phyloP scores from a whole-genome alignment of 2,329 filamentous ascomycete genomes.

The Ophiostoma ulmi region DNA sequence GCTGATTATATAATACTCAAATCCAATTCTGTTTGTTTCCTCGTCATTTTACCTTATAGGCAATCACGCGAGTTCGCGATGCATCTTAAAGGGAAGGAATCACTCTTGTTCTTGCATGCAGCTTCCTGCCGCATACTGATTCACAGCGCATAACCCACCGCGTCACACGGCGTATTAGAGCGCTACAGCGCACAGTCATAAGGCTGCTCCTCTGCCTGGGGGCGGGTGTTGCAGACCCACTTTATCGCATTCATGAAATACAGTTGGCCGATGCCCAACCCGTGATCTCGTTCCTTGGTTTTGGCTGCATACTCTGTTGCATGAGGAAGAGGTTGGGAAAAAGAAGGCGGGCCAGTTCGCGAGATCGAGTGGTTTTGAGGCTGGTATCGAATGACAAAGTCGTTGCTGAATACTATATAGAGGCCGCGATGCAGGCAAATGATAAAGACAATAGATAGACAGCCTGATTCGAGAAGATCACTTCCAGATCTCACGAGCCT shows the following conservation, averaged over 20 bases:
- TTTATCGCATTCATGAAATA: neutral
- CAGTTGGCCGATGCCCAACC: conserved; percentile 7
- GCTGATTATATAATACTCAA: neutral
- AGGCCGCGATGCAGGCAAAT: neutral
- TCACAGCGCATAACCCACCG: neutral
- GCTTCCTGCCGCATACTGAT: neutral
- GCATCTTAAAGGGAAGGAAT: neutral
- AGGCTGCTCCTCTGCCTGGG: neutral
- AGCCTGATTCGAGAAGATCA: neutral
- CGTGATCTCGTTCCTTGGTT: neutral
- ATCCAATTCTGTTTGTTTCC: neutral
- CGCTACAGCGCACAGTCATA: neutral
- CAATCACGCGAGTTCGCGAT: neutral
- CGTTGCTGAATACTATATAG: neutral
- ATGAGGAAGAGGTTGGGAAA: neutral
- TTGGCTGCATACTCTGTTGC: conserved; percentile 2
- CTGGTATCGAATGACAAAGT: neutral
- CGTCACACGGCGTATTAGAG: neutral
- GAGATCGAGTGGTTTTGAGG: neutral
- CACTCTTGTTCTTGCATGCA: neutral
- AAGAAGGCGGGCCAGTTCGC: neutral
- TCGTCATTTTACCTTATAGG: neutral
- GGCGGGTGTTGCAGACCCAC: neutral
- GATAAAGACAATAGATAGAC: neutral
- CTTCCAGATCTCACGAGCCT: neutral